Base-by-base conservation (phyloP, 345 rosid genomes). In the Populus davidiana region DNA sequence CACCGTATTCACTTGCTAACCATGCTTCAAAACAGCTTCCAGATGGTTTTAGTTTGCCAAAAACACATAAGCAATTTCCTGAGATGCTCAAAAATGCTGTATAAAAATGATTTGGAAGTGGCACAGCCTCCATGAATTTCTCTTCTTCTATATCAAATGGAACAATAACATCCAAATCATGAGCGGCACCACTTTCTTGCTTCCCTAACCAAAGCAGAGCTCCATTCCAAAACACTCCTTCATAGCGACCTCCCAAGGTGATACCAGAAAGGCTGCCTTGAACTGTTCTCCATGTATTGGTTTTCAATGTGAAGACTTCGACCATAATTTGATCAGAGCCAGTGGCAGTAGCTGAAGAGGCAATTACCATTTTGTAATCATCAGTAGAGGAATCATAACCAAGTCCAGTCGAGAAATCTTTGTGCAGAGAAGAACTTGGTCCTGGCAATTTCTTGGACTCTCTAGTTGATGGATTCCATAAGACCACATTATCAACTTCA, bases 381-480 rank as follows among this genome's bases (percentile, higher is more conserved):
- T 82, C 78, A 25, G 43, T 44, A 17, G 74, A 69, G 67, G 54
- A 69, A 69, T 79, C 86, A 66, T 79, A 87, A 69, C 90, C 88
- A 62, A 84, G 67, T 2, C 90, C 87, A 36, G 72, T 43, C 23
- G 70, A 80, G 62, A 61, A 66, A 27, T 33, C 23, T 10, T 63
- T 63, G 23, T 75, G 25, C 61, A 64, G 39, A 65, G 67, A 20
- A 73, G 65, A 72, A 38, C 70, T 6, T 70, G 65, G 69, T 78
- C 82, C 13, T 44, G 79, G 56, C 75, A 87, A 62, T 72, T 81
- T 80, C 52, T 18, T 74, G 67, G 69, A 79, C 25, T 76, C 20
- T 80, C 76, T 78, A 9, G 78, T 69, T 6, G 75, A 77, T 6
- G 86, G 88, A 70, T 87, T 87, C 90, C 86, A 84, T 25, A 84